Base-by-base conservation (phyloP, 2,329 filamentous ascomycete species). In the Pseudogymnoascus sp. region DNA sequence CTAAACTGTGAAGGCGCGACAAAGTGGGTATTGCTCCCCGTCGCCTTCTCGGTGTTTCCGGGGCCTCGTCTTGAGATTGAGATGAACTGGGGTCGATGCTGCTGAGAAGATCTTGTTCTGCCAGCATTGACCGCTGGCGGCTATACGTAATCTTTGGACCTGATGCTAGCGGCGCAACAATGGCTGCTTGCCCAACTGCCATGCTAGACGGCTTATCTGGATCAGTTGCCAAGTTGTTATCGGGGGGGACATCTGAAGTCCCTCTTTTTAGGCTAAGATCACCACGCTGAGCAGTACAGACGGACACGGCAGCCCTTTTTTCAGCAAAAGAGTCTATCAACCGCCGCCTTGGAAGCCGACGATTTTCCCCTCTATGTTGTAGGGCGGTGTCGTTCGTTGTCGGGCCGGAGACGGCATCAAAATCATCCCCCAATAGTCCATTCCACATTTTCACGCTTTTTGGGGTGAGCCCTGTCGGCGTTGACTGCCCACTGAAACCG, bases 301-400 rank as follows among this genome's bases (percentile, higher is more conserved):
- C 63, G 33, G 67, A 65, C 16, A 63, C 61, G 1, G 65, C 35
- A 40, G 50, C 50, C n/a, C 42, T 63, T 61, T 74, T 71, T 59
- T 71, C 68, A 26, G 70, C 70, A n/a, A 74, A 65, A 37, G 71
- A 69, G 59, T 74, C 73, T 56, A 74, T 74, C 21, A 74, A 61
- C 62, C 73, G 67, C 42, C 68, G 67, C 6, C 72, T 68, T 19
- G 68, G 68, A 21, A 61, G 56, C 64, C 61, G 24, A 14, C 33
- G 29, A 21, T 61, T 42, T 24, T 10, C 37, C 16, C 64, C 33
- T 61, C 67, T 59, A 40, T 62, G 26, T 63, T 64, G 3, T 37
- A 61, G 13, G 21, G 31, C 31, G 16, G 35, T 31, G 24, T 14
- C 3, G 7, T 31, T 24, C 44, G 42, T 37, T 60, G 60, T 14